Evolutionary conservation across 768 basidiomycete species (phyloP).

Genomic region (Suillus americanus): DNA sequence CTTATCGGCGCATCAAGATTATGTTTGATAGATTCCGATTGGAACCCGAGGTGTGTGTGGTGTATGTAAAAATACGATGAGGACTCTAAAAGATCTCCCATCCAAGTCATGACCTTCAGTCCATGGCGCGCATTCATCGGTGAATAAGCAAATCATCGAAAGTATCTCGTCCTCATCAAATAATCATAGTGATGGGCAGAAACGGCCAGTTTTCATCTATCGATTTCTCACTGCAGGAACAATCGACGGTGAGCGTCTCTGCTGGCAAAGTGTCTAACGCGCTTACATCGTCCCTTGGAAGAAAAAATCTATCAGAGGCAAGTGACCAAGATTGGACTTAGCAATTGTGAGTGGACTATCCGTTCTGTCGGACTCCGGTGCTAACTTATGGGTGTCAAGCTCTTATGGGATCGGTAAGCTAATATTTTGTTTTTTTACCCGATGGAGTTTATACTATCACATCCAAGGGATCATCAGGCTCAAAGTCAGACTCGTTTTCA

Average conservation of each 20-base stretch:
- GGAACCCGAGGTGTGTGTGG: conserved; percentile 78
- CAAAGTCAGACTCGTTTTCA: conserved; percentile 84
- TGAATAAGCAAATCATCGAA: conserved; percentile 30
- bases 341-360: conserved; percentile 60
- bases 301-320: conserved; percentile 94
- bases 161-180: conserved; percentile 11
- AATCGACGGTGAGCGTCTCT: conserved; percentile 68
- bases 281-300: conserved; percentile 26
- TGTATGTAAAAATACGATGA: neutral
- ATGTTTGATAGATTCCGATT: conserved; percentile 86
- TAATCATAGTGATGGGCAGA: conserved; percentile 82
- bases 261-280: neutral
- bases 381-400: conserved; percentile 38
- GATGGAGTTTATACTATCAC: conserved; percentile 9
- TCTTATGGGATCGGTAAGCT: conserved; percentile 65
- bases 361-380: neutral
- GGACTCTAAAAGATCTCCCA: neutral
- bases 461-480: conserved; percentile 42
- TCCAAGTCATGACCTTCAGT: conserved; percentile 83
- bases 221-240: conserved; percentile 83
- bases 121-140: conserved; percentile 97
- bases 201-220: conserved; percentile 86
- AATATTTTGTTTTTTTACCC: neutral
- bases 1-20: conserved; percentile 88
- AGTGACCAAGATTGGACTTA: conserved; percentile 89